Conservation (phyloP, 2,329 filamentous ascomycete species). For the Colletotrichum aenigma region DNA sequence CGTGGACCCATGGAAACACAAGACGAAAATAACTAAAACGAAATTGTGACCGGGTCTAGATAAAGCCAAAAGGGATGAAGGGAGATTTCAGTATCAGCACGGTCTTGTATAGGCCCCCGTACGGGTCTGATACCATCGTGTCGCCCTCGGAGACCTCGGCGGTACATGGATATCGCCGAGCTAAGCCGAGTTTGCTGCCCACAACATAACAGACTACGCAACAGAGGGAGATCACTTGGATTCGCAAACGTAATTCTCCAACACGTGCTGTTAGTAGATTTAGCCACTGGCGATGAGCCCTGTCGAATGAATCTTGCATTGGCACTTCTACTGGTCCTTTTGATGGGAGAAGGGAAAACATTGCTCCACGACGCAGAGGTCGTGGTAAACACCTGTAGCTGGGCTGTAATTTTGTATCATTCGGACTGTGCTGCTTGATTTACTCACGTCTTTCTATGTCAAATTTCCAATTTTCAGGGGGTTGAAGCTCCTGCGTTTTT, state of each 20-base stretch:
- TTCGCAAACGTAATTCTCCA: not conserved
- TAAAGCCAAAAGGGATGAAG: not conserved
- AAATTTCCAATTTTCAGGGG: not conserved
- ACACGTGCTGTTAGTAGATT: not conserved
- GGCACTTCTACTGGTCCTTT: not conserved
- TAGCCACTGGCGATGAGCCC: not conserved
- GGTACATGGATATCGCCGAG: not conserved
- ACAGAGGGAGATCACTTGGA: not conserved
- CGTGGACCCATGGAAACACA: not conserved
- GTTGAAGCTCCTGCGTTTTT: rapidly evolving
- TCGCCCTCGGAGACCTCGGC: not conserved
- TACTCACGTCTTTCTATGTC: not conserved
- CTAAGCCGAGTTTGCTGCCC: not conserved
- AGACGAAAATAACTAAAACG: not conserved
- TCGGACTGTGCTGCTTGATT: not conserved
- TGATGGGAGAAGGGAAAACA: not conserved
- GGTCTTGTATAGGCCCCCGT: not conserved
- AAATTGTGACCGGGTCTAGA: not conserved
- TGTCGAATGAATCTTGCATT: not conserved
- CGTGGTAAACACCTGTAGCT: not conserved
- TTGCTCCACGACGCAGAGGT: not conserved
- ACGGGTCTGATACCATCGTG: not conserved
- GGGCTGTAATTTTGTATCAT: not conserved
- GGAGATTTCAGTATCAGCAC: not conserved
- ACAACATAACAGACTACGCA: not conserved